These are phyloP conservation scores for Pisolithus albus DNA, from an alignment of 768 basidiomycete species.

Conservation along the genomic window DNA sequence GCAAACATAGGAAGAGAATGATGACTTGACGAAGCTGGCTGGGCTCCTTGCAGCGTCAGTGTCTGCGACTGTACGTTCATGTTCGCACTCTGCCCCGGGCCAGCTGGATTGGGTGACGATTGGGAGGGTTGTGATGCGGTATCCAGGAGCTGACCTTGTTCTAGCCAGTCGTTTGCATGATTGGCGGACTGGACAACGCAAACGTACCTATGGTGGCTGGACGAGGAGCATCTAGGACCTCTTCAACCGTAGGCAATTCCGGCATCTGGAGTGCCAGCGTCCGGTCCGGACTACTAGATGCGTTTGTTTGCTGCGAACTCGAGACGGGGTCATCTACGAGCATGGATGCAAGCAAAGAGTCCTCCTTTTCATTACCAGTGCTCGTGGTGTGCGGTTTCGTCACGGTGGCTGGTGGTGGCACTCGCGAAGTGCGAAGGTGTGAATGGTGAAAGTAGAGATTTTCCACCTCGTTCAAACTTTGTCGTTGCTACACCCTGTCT, in stretches of 20 bases:
- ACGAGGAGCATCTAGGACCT: background rate
- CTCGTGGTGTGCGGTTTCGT: conserved; percentile 14
- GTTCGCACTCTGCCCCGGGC: background rate
- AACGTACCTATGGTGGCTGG: conserved; percentile 1
- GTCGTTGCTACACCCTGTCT: conserved; percentile 50
- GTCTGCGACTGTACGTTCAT: background rate
- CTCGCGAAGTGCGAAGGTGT: conserved; percentile 34
- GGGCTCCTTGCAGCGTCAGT: background rate
- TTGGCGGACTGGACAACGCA: background rate
- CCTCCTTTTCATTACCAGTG: background rate
- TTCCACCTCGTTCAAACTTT: conserved; percentile 75
- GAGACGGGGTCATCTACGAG: conserved; percentile 4
- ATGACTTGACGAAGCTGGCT: background rate
- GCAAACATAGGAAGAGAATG: conserved; percentile 10
- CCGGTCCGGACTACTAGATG: conserved; percentile 10
- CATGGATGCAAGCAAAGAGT: background rate
- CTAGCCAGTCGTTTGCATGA: background rate
- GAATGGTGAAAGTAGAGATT: conserved; percentile 77
- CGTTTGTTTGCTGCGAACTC: conserved; percentile 12
- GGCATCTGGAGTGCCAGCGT: conserved; percentile 11
- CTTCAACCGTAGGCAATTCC: background rate
- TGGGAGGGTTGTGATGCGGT: background rate
- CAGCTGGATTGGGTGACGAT: conserved; percentile 1
- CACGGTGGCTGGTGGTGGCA: conserved; percentile 3
- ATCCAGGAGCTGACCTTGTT: conserved; percentile 2